Conservation (phyloP, 1,284 basidiomycete genomes). For the Neotropicomus parvogracilis region DNA sequence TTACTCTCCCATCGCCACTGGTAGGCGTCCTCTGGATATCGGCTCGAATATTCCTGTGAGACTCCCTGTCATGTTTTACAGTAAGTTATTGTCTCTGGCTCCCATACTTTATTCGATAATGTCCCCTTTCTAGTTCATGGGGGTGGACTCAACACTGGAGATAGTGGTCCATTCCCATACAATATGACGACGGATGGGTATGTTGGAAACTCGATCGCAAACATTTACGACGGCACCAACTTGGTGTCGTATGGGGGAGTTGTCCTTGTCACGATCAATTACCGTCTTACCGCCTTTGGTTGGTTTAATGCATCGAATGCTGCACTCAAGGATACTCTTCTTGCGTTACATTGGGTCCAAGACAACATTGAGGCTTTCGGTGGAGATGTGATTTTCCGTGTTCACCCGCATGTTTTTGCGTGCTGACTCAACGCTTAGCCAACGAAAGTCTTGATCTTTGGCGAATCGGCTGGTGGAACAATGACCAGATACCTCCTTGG, state of each 20-base stretch:
- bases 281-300: conserved; percentile 27
- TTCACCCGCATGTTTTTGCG: not conserved
- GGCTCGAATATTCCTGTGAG: not conserved
- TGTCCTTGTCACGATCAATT: conserved; percentile 38
- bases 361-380: conserved; percentile 32
- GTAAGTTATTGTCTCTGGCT: conserved; percentile 1
- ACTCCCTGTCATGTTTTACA: conserved; percentile 20
- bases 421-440: conserved; percentile 2
- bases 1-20: conserved; percentile 9
- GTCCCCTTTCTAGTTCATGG: conserved; percentile 13
- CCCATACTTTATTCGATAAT: not conserved
- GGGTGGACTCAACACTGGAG: conserved; percentile 13
- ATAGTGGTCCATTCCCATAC: conserved; percentile 15
- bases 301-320: conserved; percentile 26
- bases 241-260: conserved; percentile 23
- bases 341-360: conserved; percentile 31
- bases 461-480: conserved; percentile 17
- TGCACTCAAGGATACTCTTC: conserved; percentile 21
- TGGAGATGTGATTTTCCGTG: conserved; percentile 17
- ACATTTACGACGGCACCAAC: conserved; percentile 22
- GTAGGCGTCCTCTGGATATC: not conserved
- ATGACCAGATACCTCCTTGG: conserved; percentile 17
- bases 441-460: conserved; percentile 16
- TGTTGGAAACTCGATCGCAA: conserved; percentile 17
- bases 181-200: conserved; percentile 19